Conservation (phyloP, 1,284 basidiomycete genomes). For the Cryptococcus deneoformans region DNA sequence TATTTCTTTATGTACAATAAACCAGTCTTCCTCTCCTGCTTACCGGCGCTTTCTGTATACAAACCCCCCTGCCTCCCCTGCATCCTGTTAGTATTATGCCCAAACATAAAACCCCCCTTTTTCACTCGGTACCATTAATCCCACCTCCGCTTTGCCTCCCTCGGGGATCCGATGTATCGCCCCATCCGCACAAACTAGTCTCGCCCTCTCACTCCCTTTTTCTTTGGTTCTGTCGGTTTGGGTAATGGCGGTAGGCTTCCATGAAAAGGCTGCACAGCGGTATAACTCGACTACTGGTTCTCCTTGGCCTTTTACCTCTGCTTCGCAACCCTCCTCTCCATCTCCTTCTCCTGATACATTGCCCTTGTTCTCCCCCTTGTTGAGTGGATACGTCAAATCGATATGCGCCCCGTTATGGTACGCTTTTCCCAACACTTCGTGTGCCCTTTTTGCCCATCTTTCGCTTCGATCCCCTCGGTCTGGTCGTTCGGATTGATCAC, state of each 20-base stretch:
- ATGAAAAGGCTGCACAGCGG: constrained; percentile 76
- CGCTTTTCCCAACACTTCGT: constrained; percentile 60
- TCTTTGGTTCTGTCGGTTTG: neutral
- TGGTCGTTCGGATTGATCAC: too few relatives aligned
- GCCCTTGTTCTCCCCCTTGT: neutral
- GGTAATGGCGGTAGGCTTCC: constrained; percentile 57
- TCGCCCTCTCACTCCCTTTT: constrained; percentile 1
- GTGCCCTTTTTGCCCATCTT: constrained; percentile 31
- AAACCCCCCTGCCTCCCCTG: too few relatives aligned
- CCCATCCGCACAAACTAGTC: constrained; percentile 19
- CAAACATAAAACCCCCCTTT: neutral
- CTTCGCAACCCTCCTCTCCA: constrained; percentile 22
- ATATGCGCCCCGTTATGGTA: constrained; percentile 73
- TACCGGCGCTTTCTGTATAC: too few relatives aligned
- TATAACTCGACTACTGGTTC: constrained; percentile 72
- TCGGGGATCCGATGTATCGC: constrained; percentile 11
- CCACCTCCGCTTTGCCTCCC: constrained; percentile 9
- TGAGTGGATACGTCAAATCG: constrained; percentile 56
- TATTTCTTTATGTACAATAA: too few relatives aligned
- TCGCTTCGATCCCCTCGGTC: constrained; percentile 23
- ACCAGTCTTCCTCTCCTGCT: too few relatives aligned
- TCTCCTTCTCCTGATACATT: neutral
- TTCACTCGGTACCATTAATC: neutral
- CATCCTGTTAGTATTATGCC: neutral
- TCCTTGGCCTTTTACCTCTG: constrained; percentile 52